Percentiles rank a stretch among this genome's conserved stretches.
Conservation (phyloP, 148 eudicot genomes). For the Camellia lanceoleosa region DNA sequence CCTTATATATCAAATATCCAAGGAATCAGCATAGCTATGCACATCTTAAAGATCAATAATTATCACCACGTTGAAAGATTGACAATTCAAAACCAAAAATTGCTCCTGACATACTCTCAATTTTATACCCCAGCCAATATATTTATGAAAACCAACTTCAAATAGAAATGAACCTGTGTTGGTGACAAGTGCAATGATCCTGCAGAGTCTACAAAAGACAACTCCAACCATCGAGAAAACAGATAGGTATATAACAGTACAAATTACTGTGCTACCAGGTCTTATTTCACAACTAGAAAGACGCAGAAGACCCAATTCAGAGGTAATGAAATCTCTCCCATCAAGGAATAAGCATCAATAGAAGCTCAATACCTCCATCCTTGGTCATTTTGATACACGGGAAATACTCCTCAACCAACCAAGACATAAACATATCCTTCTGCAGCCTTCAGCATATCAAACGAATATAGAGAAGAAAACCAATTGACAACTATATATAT, state of each 20-base stretch:
- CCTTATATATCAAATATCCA: slow-evolving; percentile 20
- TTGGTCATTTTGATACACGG: slow-evolving; percentile 8
- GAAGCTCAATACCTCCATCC: slow-evolving; percentile 16
- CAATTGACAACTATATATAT: neutral
- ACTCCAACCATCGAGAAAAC: neutral
- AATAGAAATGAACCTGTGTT: neutral
- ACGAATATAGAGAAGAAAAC: neutral
- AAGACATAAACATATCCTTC: neutral
- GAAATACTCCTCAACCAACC: neutral
- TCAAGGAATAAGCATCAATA: slow-evolving; percentile 18
- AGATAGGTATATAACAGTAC: neutral
- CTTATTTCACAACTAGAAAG: slow-evolving; percentile 16
- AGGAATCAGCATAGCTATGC: slow-evolving; percentile 9
- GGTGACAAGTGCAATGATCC: slow-evolving; percentile 1
- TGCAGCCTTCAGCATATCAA: slow-evolving; percentile 1
- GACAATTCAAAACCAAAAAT: neutral
- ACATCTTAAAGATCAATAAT: slow-evolving; percentile 21
- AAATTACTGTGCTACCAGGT: slow-evolving; percentile 5
- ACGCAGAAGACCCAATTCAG: neutral
- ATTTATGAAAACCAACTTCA: neutral
- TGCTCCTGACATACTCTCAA: neutral
- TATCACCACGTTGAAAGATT: neutral
- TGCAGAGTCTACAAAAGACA: slow-evolving; percentile 9
- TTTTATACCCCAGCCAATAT: neutral
- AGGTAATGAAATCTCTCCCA: neutral